These are phyloP conservation scores for Dictyostelium intermedium DNA, from an alignment of 78 protist species.

Conservation along the genomic window DNA sequence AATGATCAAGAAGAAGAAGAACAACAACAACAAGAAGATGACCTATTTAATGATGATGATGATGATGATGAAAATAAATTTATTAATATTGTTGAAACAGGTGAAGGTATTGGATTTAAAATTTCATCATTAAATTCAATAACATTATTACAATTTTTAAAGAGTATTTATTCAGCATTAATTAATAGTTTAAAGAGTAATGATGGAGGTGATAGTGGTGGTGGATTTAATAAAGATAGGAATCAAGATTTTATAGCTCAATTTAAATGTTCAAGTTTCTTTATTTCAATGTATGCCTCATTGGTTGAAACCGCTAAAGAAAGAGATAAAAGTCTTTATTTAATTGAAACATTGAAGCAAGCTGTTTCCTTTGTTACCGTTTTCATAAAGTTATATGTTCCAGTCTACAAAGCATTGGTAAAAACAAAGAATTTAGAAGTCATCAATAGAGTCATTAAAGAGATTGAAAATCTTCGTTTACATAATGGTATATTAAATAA, in stretches of 20 bases:
- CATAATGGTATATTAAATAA: neutral
- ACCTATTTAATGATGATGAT: neutral
- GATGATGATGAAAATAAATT: neutral
- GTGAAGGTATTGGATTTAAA: neutral
- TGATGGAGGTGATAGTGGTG: neutral
- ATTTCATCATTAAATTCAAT: neutral
- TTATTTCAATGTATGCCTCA: neutral
- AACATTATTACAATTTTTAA: neutral
- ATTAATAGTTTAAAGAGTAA: neutral
- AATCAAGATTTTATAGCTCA: neutral
- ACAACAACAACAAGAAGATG: neutral
- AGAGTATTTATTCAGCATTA: neutral
- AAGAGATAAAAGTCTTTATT: neutral
- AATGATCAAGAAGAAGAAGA: neutral
- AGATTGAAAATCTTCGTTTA: neutral
- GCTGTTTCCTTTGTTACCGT: neutral
- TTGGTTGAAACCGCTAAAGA: neutral
- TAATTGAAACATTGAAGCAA: constrained; percentile 25
- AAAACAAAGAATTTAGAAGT: neutral
- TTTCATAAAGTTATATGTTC: constrained; percentile 1
- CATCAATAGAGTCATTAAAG: neutral
- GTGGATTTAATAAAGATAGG: neutral
- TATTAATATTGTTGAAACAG: neutral
- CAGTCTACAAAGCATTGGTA: neutral
- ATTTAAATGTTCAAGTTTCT: neutral